These are phyloP conservation scores for Flaveria linearis DNA, from an alignment of 129 eudicot species.

Conservation along the genomic window DNA sequence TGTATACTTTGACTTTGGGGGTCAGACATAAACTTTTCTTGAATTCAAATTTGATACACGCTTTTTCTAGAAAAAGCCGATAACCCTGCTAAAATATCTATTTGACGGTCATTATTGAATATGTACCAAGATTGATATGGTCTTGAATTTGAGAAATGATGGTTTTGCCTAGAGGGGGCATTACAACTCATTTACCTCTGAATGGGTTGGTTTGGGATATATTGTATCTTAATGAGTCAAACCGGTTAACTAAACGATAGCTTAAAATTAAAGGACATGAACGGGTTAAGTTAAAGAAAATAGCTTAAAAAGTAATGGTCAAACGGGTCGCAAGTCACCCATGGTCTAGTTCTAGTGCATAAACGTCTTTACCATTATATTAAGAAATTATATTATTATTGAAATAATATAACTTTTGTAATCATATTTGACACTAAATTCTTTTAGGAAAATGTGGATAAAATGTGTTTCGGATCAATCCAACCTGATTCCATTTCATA, in stretches of 20 bases:
- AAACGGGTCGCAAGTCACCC: neutral
- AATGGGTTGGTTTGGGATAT: neutral
- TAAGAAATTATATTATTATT: no score
- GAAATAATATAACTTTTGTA: no score
- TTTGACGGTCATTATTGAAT: conserved; percentile 3
- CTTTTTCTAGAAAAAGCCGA: neutral
- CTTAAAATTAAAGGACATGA: neutral
- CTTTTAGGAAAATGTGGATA: neutral
- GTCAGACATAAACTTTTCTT: neutral
- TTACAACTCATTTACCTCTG: neutral
- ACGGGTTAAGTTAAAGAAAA: neutral
- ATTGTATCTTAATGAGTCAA: neutral
- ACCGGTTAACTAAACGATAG: neutral
- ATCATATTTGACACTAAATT: no score
- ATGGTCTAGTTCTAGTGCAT: no score
- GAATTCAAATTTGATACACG: neutral
- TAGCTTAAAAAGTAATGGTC: neutral
- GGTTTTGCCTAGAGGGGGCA: neutral
- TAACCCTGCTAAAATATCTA: neutral
- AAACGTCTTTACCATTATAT: no score
- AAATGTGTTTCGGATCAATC: neutral
- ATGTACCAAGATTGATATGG: neutral
- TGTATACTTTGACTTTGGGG: conserved; percentile 11
- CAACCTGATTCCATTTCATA: neutral
- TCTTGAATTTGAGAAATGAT: conserved; percentile 15